Evolutionary conservation across 805 yeast species (phyloP).

Genomic region (Lachancea waltii): DNA sequence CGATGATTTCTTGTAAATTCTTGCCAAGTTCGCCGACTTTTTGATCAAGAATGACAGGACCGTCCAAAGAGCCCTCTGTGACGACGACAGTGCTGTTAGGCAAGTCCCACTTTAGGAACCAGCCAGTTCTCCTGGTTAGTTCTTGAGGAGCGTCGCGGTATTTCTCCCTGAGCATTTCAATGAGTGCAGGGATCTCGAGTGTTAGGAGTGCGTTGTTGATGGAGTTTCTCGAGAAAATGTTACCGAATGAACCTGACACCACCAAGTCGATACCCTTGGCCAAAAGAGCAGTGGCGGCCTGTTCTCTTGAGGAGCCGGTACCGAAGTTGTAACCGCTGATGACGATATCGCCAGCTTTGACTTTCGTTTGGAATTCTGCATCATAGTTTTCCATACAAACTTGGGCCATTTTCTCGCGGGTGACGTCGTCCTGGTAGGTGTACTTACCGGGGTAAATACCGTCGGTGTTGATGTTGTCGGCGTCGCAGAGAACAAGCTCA

Average conservation of each 20-base stretch:
- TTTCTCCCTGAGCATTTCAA: conserved; percentile 65
- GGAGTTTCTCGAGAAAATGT: conserved; percentile 91
- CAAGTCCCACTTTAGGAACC: conserved; percentile 91
- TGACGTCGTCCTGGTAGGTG: conserved; percentile 96
- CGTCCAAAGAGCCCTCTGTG: conserved; percentile 46
- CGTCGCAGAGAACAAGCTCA: conserved; percentile 91
- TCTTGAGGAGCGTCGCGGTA: conserved; percentile 53
- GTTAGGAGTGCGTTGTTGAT: conserved; percentile 94
- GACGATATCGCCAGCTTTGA: conserved; percentile 81
- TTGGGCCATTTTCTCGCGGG: conserved; percentile 94
- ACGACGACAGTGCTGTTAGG: conserved; percentile 76
- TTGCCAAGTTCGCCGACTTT: conserved; percentile 95
- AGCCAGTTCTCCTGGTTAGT: conserved; percentile 90
- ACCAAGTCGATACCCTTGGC: conserved; percentile 91
- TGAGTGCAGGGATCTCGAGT: conserved; percentile 84
- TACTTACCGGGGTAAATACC: conserved; percentile 99
- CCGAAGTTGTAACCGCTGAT: conserved; percentile 95
- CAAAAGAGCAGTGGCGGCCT: conserved; percentile 96
- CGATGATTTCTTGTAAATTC: conserved; percentile 92
- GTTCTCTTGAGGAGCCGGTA: conserved; percentile 97
- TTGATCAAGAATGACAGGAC: conserved; percentile 61
- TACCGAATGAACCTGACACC: conserved; percentile 96
- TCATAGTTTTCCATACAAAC: conserved; percentile 99
- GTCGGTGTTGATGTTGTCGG: conserved; percentile 94
- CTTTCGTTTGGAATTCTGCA: conserved; percentile 73